Evolutionary conservation across 2,329 filamentous ascomycete species (phyloP), one percentile per base, ranked within the genome.

Genomic region (Fusarium chlamydosporum): DNA sequence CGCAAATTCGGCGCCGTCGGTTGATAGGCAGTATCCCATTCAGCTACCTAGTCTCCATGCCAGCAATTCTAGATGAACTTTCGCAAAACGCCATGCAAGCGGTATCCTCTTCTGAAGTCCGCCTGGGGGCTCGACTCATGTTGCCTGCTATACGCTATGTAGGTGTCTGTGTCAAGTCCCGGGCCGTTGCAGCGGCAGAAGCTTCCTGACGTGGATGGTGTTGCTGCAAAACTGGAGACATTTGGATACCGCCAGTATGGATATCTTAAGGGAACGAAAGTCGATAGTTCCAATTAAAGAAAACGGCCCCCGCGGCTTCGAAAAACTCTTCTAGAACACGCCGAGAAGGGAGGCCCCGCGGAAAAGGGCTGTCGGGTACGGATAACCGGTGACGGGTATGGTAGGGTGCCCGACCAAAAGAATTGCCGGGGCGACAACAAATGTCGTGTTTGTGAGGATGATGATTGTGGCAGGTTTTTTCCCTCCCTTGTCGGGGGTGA

Each of bases 261-360:
- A 46, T 60, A 27, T 64, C 37, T 55, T 23, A 40, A 42, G 42
- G 26, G 33, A 47, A 20, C 33, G 47, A 56, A 64, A 67, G 46
- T n/a, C 67, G 54, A 70, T 68, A 68, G 67, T 48, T 41, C 59
- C 47, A 55, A 55, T 46, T 29, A 27, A 51, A 38, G 34, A 29
- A n/a, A 34, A 65, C 51, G 56, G 43, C n/a, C 54, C 52, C 29
- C 33, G 26, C 50, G 45, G 37, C 66, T 59, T 70, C 42, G 40
- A 61, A 54, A 70, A 53, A 48, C 50, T 56, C 51, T 70, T 70
- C 53, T 65, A 27, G 63, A 68, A 68, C 54, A 27, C 58, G 43
- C 41, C 18, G 51, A 56, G 45, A 67, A 54, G 45, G 48, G 43
- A 55, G 41, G 43, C 48, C 18, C 48, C 18, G 34, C 65, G 33